Percentiles rank a stretch among this genome's conserved stretches.
Evolutionary conservation across 1,284 basidiomycete species (phyloP).

Genomic region (Phlebopus sp.): DNA sequence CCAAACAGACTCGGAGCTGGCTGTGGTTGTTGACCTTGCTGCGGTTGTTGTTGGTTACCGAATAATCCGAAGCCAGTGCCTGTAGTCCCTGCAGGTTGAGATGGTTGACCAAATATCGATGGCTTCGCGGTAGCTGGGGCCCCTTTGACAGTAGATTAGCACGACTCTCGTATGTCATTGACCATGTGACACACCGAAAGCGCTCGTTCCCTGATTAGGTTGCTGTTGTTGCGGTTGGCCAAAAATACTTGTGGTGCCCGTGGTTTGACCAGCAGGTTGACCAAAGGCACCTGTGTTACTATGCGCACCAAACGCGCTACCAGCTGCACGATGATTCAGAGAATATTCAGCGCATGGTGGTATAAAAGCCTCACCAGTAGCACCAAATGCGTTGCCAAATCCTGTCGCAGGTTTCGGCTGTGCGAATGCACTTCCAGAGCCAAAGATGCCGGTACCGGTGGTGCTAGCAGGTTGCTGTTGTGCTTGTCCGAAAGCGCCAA

Average conservation of each 20-base stretch:
- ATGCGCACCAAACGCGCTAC: slow-evolving; percentile 40
- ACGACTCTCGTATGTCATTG: not conserved
- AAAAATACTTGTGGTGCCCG: slow-evolving; percentile 32
- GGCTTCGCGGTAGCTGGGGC: slow-evolving; percentile 41
- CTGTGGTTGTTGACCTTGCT: slow-evolving; percentile 31
- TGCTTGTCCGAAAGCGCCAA: slow-evolving; percentile 42
- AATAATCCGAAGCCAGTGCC: slow-evolving; percentile 29
- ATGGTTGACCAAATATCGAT: slow-evolving; percentile 39
- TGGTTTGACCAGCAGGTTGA: slow-evolving; percentile 29
- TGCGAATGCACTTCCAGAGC: slow-evolving; percentile 32
- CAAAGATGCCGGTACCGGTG: slow-evolving; percentile 39
- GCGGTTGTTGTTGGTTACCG: slow-evolving; percentile 25
- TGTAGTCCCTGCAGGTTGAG: slow-evolving; percentile 27
- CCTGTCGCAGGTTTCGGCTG: slow-evolving; percentile 39
- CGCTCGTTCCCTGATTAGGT: slow-evolving; percentile 19
- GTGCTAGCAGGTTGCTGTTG: slow-evolving; percentile 25
- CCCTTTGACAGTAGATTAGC: slow-evolving; percentile 16
- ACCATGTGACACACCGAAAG: slow-evolving; percentile 18
- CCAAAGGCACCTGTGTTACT: slow-evolving; percentile 36
- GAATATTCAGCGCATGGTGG: slow-evolving; percentile 5
- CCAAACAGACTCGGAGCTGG: slow-evolving; percentile 39
- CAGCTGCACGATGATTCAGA: slow-evolving; percentile 11
- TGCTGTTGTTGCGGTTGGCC: slow-evolving; percentile 28
- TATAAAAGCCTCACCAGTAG: slow-evolving; percentile 23
- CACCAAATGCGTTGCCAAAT: slow-evolving; percentile 39